Evolutionary conservation across 177 flowering plant species (phyloP).

Genomic region (Tripterygium wilfordii): DNA sequence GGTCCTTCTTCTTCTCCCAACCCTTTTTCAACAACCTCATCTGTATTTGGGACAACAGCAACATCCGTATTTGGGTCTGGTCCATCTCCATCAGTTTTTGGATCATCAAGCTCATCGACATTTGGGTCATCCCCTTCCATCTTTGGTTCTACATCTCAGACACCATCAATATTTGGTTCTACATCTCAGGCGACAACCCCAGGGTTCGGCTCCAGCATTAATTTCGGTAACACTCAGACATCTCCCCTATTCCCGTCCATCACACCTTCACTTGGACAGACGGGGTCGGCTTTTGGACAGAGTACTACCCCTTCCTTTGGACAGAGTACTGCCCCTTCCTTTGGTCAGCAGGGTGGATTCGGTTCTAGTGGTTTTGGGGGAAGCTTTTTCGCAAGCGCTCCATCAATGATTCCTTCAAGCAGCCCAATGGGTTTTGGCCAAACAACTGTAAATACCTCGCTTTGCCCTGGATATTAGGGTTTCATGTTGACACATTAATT

Average conservation of each 20-base stretch:
- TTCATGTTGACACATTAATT: background rate
- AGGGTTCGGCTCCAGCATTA: conserved; percentile 39
- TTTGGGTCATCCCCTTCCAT: too few relatives aligned
- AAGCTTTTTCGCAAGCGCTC: conserved; percentile 43
- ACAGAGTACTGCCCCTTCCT: too few relatives aligned
- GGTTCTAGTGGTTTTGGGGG: conserved; percentile 53
- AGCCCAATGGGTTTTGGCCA: conserved; percentile 37
- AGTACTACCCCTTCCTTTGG: conserved; percentile 36
- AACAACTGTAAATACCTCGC: conserved; percentile 54
- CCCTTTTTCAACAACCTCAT: conserved; percentile 17
- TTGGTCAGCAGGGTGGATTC: too few relatives aligned
- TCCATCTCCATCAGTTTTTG: conserved; percentile 32
- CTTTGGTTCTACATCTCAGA: conserved; percentile 36
- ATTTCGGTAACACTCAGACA: conserved; percentile 53
- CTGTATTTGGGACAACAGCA: too few relatives aligned
- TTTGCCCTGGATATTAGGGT: too few relatives aligned
- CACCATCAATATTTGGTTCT: conserved; percentile 48
- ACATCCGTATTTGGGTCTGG: conserved; percentile 34
- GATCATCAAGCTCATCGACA: conserved; percentile 25
- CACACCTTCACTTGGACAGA: conserved; percentile 53
- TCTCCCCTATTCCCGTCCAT: conserved; percentile 62
- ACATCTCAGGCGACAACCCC: conserved; percentile 28
- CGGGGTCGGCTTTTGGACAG: conserved; percentile 52
- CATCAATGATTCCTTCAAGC: conserved; percentile 37
- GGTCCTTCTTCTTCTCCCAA: conserved; percentile 5